Base-by-base conservation (phyloP, 768 basidiomycete genomes). In the Russula sp. region DNA sequence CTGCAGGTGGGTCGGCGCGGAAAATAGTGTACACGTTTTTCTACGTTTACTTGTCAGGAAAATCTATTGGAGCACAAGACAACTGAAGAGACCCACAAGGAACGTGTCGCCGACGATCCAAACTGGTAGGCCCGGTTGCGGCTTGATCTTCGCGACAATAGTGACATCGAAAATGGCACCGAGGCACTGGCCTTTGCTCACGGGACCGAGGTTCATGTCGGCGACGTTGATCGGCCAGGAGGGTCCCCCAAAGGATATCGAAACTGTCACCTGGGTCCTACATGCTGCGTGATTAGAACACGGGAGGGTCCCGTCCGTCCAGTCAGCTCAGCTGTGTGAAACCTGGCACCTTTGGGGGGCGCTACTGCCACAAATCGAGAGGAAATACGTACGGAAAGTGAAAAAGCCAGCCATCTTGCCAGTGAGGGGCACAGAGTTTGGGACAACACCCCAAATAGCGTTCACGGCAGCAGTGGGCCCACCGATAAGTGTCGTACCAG, bases 401-500 rank as follows among this genome's bases (percentile, higher is more conserved):
- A 79, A 99, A 78, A 89, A 88, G n/a, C 95, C 96, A 47, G 76
- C 61, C 66, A 79, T 77, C 18, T 77, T 63, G 0, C 27, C 27
- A 7, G 78, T 65, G 10, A 89, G 73, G 0, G 79, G 67, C 22
- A 70, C 62, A 0, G 88, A 76, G 31, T 83, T 83, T 7, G 82
- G 79, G 37, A 98, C 84, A 9, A 83, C 78, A 1, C 71, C 72
- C 79, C 85, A 98, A 57, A 98, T 78, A 18, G 77, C 73, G 22
- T 73, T 63, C 9, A 91, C 84, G 49, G 84, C 80, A 1, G 66
- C 71, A 0, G 83, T 73, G 0, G 96, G 95, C 0, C 87, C 96
- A 31, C 90, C 95, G 62, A 99, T 89, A 60, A 98, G 82, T 3
- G 94, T 95, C 0, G 96, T 98, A 32, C 94, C 95, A 1, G 94